phyloP scores from a whole-genome alignment of 305 asterid genomes.

The Ilex paraguariensis region DNA sequence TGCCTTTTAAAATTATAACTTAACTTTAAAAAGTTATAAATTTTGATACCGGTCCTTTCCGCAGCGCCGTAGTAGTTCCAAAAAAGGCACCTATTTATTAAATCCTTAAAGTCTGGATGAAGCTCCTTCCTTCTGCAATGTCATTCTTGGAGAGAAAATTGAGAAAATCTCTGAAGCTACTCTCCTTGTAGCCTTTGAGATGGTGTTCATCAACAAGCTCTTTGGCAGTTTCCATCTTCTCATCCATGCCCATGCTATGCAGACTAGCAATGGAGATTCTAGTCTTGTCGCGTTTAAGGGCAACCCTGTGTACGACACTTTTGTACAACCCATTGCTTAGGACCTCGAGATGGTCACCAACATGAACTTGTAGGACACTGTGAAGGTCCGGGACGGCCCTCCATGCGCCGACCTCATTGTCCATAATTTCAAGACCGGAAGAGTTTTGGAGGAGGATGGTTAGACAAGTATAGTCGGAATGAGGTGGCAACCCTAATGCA shows the following conservation, averaged over 20 bases:
- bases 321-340: constrained; percentile 36
- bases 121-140: constrained; percentile 29
- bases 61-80: no score
- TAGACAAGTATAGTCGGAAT: constrained; percentile 36
- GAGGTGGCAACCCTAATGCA: constrained; percentile 42
- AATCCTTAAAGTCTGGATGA: constrained; percentile 23
- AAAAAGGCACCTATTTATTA: neutral
- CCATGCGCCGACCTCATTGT: constrained; percentile 16
- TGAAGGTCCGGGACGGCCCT: constrained; percentile 16
- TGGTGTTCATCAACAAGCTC: constrained; percentile 32
- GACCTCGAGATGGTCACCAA: constrained; percentile 45
- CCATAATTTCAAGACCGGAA: constrained; percentile 26
- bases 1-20: no score
- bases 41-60: no score
- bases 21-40: no score
- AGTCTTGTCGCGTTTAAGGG: constrained; percentile 16
- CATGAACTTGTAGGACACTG: constrained; percentile 28
- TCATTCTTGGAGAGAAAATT: constrained; percentile 31
- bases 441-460: constrained; percentile 34
- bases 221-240: constrained; percentile 27
- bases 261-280: constrained; percentile 39
- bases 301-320: constrained; percentile 32
- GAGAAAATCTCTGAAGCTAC: constrained; percentile 40
- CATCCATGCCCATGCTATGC: constrained; percentile 40
- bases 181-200: constrained; percentile 24